Base-by-base conservation (phyloP, 2,329 filamentous ascomycete genomes). In the Didymella pomorum region DNA sequence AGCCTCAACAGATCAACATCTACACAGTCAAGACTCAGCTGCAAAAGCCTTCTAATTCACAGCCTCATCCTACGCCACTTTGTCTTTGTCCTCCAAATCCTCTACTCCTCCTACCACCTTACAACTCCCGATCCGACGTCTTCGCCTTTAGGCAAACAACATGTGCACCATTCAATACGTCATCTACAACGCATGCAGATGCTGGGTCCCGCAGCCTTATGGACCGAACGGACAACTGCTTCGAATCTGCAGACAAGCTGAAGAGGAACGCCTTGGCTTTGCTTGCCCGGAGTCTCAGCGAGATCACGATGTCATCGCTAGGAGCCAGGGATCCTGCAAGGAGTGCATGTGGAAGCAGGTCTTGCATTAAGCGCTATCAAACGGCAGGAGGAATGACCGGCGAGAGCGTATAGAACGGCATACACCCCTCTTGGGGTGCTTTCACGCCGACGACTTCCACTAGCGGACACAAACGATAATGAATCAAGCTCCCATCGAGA, bases 141-240 rank as follows among this genome's bases (percentile, higher is more conserved):
- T 39, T 16, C 14, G 18, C n/a, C 21, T 31, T 18, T 8, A 7
- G 12, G 11, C 14, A 28, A 20, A 20, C 57, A 68, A 48, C 6
- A 56, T 75, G 72, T 75, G 72, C 59, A 68, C 65, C 49, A 71
- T 75, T 12, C 58, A 69, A 16, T 75, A 75, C 56, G 74, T 71
- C 21, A 60, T 75, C 45, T 67, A 74, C 52, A 56, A 64, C 31
- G 25, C 35, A 43, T 75, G 72, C 59, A 65, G 67, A 42, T 70
- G 73, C 61, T 75, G 72, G 72, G 62, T 74, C 12, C 64, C 71
- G 20, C 71, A 73, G 41, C 71, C 71, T 2, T 61, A 68, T 46
- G 65, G 62, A 12, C 64, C 65, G 21, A 70, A 70, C 48, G 71
- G 70, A 5, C 67, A 68, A 3, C 60, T 72, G 21, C 60, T 73